Conservation (phyloP, 139 green algal genomes). For the Marvania coccoides region DNA sequence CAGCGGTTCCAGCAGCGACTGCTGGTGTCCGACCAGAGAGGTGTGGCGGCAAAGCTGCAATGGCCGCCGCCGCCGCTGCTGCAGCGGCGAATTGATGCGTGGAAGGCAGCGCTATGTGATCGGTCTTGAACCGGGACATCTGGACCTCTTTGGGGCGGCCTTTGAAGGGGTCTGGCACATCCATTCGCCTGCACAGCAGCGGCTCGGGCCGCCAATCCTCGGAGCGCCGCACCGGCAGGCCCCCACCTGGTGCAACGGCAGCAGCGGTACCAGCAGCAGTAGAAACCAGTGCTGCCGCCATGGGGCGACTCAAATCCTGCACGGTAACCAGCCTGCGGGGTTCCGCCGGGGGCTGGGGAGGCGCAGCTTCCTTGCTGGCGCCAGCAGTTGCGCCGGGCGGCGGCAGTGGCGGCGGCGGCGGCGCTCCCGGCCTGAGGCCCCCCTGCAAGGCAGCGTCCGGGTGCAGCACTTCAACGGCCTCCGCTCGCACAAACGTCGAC, state of each 20-base stretch:
- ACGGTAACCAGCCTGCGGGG: too few relatives aligned
- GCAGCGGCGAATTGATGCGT: conserved; percentile 15
- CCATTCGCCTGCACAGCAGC: conserved; percentile 90
- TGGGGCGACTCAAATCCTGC: too few relatives aligned
- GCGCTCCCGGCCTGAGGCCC: conserved; percentile 8
- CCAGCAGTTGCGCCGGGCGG: not conserved
- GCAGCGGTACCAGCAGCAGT: not conserved
- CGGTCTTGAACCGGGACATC: conserved; percentile 50
- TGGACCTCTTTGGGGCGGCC: conserved; percentile 20
- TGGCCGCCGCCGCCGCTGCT: conserved; percentile 13
- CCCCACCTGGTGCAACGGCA: not conserved
- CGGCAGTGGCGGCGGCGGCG: not conserved
- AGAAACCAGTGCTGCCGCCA: too few relatives aligned
- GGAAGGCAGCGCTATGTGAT: conserved; percentile 54
- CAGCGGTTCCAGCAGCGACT: conserved; percentile 3
- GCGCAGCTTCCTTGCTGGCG: not conserved
- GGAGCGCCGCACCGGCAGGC: conserved; percentile 13
- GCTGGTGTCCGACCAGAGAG: conserved; percentile 4
- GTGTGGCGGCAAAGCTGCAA: not conserved
- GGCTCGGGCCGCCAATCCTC: conserved; percentile 81
- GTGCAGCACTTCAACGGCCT: conserved; percentile 39
- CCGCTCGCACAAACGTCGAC: conserved; percentile 50
- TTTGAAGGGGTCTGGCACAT: conserved; percentile 80
- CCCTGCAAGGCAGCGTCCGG: conserved; percentile 4
- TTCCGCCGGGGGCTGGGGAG: too few relatives aligned